Evolutionary conservation across 2,329 filamentous ascomycete species (phyloP), one percentile per base, ranked within the genome.

Genomic region (Microcyclosporella mali): DNA sequence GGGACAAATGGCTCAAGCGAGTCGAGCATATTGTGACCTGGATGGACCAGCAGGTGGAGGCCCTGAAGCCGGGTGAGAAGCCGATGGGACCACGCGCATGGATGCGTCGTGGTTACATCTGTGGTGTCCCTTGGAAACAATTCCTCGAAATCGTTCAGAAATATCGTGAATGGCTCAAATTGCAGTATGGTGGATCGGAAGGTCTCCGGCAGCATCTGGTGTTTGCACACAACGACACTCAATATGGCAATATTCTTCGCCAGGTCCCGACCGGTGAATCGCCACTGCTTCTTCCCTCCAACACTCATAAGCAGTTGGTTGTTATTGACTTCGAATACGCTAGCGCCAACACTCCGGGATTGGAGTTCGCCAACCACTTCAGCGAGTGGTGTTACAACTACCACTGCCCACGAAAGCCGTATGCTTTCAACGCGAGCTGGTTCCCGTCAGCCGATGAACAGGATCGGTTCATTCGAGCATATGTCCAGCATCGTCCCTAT

Each of bases 311-410:
- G 66, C 90, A 94, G 66, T 78, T 98, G 11, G 78, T 97, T 12
- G 92, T 98, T 51, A 98, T 98, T 59, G 92, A 98, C 64, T 98
- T 98, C 58, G 92, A 98, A 61, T 98, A 98, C 62, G 85, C 92
- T 1, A 89, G 83, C 2, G 88, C 90, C 44, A 98, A 97, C 62
- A 74, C 82, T 0, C 81, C 81, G 0, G 92, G 88, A 1, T 73
- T 88, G 12, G 92, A 98, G 65, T 97, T 98, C 62, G 92, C 88
- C 45, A 98, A 98, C 64, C 92, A 98, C 66, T 98, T 98, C 66
- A 80, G 87, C 1, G 92, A 98, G 67, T 98, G 92, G 92, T 85
- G 87, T 56, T 97, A 97, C 73, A 90, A 98, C 67, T 98, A 98
- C 66, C 89, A 95, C 62, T 82, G 92, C 60, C 66, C 78, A 2